Percentiles rank a stretch among this genome's conserved stretches.
Conservation (phyloP, 75 land plant genomes). For the Larix kaempferi region DNA sequence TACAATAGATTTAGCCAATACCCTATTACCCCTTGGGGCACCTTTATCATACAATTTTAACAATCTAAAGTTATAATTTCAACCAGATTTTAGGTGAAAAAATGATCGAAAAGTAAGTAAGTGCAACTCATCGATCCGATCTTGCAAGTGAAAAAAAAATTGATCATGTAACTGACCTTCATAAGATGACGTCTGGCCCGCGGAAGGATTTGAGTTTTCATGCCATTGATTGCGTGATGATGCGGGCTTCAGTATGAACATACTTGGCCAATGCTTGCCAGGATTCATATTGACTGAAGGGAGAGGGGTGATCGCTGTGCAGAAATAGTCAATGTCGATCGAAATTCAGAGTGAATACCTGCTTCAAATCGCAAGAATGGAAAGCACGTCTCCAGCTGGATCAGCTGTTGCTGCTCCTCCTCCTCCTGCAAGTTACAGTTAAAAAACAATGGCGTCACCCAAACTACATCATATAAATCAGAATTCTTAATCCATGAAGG, state of each 20-base stretch:
- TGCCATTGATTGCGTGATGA: conserved; percentile 49
- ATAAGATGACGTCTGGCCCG: conserved; percentile 24
- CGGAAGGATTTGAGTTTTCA: conserved; percentile 35
- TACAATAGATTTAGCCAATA: too few species aligned
- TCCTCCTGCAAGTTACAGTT: not conserved
- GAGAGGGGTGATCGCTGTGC: not conserved
- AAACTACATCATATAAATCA: not conserved
- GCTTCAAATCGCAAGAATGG: not conserved
- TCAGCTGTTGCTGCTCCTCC: not conserved
- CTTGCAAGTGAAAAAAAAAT: too few species aligned
- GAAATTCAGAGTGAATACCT: not conserved
- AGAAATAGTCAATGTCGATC: not conserved
- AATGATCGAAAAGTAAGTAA: too few species aligned
- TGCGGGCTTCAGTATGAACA: conserved; percentile 66
- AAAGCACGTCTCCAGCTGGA: not conserved
- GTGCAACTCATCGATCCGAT: too few species aligned
- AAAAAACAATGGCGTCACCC: not conserved
- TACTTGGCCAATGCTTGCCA: conserved; percentile 73
- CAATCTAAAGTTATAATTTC: too few species aligned
- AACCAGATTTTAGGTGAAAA: too few species aligned
- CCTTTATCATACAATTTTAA: too few species aligned
- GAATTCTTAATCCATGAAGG: not conserved
- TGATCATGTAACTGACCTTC: too few species aligned
- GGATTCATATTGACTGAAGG: conserved; percentile 13
- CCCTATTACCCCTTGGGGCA: too few species aligned